These are phyloP conservation scores for Pterocarpus macrocarpus DNA, from an alignment of 306 rosid species.

Conservation along the genomic window DNA sequence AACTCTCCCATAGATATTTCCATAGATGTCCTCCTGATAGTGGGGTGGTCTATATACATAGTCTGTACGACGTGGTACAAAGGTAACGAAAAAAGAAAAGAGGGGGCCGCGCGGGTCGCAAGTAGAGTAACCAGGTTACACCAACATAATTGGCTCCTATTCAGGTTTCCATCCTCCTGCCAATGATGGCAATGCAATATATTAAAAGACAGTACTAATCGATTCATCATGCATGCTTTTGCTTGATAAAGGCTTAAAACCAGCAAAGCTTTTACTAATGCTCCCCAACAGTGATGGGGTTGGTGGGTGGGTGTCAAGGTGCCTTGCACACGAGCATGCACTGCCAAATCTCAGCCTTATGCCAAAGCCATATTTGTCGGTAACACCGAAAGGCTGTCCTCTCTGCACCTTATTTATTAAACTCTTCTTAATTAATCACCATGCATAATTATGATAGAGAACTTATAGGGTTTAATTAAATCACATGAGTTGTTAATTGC, in stretches of 20 bases:
- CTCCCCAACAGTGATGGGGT: conserved; percentile 38
- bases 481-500: background rate
- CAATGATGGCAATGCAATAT: conserved; percentile 26
- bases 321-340: background rate
- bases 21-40: background rate
- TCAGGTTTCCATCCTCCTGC: conserved; percentile 23
- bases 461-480: conserved; percentile 13
- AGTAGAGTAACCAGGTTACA: background rate
- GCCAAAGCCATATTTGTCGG: background rate
- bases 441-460: conserved; percentile 11
- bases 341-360: background rate
- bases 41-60: background rate
- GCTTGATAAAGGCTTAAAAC: conserved; percentile 37
- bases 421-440: conserved; percentile 1
- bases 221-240: background rate
- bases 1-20: background rate
- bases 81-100: background rate
- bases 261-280: conserved; percentile 29
- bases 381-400: conserved; percentile 19
- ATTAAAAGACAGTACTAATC: background rate
- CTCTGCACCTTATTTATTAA: background rate
- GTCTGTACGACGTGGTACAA: background rate
- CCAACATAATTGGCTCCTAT: conserved; percentile 3
- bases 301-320: conserved; percentile 41
- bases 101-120: too few relatives aligned